phyloP scores from a whole-genome alignment of 805 yeast species.

The Barnettozyma populi region DNA sequence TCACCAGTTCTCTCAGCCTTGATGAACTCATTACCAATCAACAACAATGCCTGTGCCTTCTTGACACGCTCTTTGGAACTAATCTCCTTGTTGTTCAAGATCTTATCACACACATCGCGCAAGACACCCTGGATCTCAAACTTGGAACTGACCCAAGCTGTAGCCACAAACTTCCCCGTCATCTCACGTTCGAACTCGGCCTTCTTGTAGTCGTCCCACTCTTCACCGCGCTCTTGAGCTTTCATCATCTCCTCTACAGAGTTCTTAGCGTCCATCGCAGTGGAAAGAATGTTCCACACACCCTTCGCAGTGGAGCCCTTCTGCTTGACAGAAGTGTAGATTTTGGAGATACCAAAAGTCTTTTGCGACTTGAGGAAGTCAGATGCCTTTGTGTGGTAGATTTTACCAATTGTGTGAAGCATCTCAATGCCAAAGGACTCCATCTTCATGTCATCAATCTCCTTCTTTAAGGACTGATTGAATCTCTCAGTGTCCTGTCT shows the following conservation, averaged over 20 bases:
- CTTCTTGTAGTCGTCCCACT: constrained; percentile 50
- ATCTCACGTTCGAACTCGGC: constrained; percentile 77
- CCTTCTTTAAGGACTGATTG: constrained; percentile 46
- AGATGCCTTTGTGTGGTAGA: constrained; percentile 70
- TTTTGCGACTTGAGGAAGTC: constrained; percentile 70
- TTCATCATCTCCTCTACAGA: constrained; percentile 69
- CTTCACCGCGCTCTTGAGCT: constrained; percentile 54
- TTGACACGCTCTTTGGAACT: constrained; percentile 54
- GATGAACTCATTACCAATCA: constrained; percentile 66
- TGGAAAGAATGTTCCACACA: constrained; percentile 73
- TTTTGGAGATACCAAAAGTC: constrained; percentile 81
- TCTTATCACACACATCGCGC: constrained; percentile 75
- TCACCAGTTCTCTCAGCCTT: constrained; percentile 69
- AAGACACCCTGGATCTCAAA: constrained; percentile 78
- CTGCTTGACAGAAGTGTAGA: constrained; percentile 75
- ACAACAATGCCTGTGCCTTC: constrained; percentile 74
- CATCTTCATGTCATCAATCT: constrained; percentile 78
- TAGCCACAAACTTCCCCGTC: constrained; percentile 85
- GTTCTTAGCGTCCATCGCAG: constrained; percentile 84
- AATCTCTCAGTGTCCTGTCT: constrained; percentile 45
- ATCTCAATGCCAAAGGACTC: constrained; percentile 94
- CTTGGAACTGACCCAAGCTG: constrained; percentile 93
- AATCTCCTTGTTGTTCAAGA: constrained; percentile 64
- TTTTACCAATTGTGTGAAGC: constrained; percentile 73
- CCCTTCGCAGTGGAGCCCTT: constrained; percentile 80